Evolutionary conservation across 2,329 filamentous ascomycete species (phyloP).

Genomic region (Microsporum ferrugineum): DNA sequence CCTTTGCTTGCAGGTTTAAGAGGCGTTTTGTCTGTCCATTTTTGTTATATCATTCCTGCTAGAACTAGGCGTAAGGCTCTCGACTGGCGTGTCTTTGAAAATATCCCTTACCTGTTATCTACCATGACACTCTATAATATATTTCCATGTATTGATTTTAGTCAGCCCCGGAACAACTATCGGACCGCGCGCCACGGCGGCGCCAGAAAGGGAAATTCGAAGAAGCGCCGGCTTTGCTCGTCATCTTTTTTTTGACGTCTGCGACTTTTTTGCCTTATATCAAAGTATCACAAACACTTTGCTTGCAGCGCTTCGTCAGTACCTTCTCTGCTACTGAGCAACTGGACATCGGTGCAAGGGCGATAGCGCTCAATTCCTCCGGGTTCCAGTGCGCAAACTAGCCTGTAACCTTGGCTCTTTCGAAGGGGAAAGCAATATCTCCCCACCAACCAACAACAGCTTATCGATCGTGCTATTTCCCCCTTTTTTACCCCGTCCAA

Average conservation of each 20-base stretch:
- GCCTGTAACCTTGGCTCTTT: not conserved
- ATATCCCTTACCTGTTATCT: not conserved
- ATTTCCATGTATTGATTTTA: not conserved
- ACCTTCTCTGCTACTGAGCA: not conserved
- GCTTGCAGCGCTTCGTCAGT: not conserved
- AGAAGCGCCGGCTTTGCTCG: not conserved
- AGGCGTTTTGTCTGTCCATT: not conserved
- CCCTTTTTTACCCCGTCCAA: not conserved
- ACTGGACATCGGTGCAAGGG: not conserved
- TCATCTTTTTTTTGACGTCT: not conserved
- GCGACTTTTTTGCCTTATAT: not conserved
- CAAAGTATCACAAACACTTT: not conserved
- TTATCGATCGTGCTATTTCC: not conserved
- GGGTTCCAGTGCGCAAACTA: not conserved
- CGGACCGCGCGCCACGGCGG: not conserved
- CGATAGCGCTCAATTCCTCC: not conserved
- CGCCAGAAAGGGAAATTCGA: not conserved
- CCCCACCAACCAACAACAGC: constrained; percentile 3
- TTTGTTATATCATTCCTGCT: not conserved
- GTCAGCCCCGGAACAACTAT: not conserved
- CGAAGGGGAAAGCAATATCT: not conserved
- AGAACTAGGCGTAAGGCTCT: not conserved
- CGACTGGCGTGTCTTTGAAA: not conserved
- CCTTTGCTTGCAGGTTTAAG: not conserved
- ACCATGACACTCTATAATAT: not conserved